Evolutionary conservation across 352 stramenopile genomes (phyloP), one percentile per base, ranked within the genome.

Genomic region (Phytophthora cactorum): DNA sequence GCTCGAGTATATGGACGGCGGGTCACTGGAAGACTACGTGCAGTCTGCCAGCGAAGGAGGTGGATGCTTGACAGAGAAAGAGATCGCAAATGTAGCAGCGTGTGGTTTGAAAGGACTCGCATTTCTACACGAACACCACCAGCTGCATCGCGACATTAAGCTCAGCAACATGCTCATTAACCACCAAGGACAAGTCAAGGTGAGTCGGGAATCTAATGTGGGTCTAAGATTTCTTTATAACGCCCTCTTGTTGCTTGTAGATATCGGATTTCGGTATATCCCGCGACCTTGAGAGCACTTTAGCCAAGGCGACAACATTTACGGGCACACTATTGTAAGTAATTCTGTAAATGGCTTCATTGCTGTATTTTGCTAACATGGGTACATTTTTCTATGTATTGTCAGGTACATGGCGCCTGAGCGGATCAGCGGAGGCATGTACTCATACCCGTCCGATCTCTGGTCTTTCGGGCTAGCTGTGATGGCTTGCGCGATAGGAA

Each of bases 131-230:
- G 78, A 91, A 31, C 81, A 93, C 53, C 86, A 95, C 43, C 91
- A 97, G 36, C 64, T 98, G 5, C 95, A 98, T 66, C 87, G 95
- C 41, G 95, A 98, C 39, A 97, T 98, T 66, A 98, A 98, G 62
- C 90, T 96, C 17, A 97, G 89, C 62, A 98, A 98, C 76, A 93
- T 98, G 74, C 85, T 98, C 9, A 86, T 98, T 41, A 97, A 97
- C 68, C 76, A 85, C 17, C 66, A 80, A 38, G 84, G 86, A 0
- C 68, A 89, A 62, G 85, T 94, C 58, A 95, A 95, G 76, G 80
- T 89, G 52, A 59, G 49, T 15, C 28, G 15, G 59, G 12, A 28
- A 2, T 17, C 14, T 25, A 14, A 25, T 9, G 41, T 57, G 28
- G 3, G 28, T 55, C 2, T 43, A 29, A n/a, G 11, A 46, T 46